Evolutionary conservation across 306 rosid genomes (phyloP).

Genomic region (Elaeagnus macrophylla): DNA sequence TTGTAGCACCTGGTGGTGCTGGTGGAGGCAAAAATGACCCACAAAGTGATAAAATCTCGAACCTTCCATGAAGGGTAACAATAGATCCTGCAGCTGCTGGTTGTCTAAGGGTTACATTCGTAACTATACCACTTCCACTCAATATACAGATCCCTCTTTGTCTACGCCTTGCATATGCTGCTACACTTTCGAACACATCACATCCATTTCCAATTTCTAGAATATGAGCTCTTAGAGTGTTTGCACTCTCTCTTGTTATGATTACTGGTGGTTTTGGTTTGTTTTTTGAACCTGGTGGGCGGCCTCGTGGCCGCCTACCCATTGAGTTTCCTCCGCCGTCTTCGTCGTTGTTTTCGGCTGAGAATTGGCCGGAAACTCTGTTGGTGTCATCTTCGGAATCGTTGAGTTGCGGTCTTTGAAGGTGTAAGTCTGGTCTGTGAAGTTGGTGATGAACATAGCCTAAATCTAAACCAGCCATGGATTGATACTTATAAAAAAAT

Average conservation of each 20-base stretch:
- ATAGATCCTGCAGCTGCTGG: conserved; percentile 57
- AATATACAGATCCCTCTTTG: conserved; percentile 92
- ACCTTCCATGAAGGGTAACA: conserved; percentile 71
- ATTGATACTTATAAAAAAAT: conserved; percentile 20
- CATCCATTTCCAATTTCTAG: conserved; percentile 69
- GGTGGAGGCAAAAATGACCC: conserved; percentile 91
- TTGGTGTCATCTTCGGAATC: conserved; percentile 30
- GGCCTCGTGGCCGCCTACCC: conserved; percentile 57
- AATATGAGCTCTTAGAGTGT: conserved; percentile 86
- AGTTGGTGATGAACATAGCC: conserved; percentile 55
- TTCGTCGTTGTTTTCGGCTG: conserved; percentile 19
- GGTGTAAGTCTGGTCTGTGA: conserved; percentile 52
- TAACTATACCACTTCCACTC: conserved; percentile 75
- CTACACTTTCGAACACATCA: conserved; percentile 71
- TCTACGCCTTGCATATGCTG: conserved; percentile 68
- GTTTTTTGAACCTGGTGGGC: conserved; percentile 84
- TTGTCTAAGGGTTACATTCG: conserved; percentile 66
- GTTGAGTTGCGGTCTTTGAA: conserved; percentile 29
- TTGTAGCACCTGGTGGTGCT: conserved; percentile 86
- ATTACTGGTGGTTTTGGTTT: conserved; percentile 70
- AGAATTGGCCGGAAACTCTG: conserved; percentile 28
- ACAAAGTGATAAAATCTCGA: conserved; percentile 70
- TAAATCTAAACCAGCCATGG: conserved; percentile 94
- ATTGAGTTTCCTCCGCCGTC: conserved; percentile 33
- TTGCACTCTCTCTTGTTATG: conserved; percentile 81